These are phyloP conservation scores for Aphanomyces astaci DNA, from an alignment of 352 stramenopile species.

Conservation along the genomic window DNA sequence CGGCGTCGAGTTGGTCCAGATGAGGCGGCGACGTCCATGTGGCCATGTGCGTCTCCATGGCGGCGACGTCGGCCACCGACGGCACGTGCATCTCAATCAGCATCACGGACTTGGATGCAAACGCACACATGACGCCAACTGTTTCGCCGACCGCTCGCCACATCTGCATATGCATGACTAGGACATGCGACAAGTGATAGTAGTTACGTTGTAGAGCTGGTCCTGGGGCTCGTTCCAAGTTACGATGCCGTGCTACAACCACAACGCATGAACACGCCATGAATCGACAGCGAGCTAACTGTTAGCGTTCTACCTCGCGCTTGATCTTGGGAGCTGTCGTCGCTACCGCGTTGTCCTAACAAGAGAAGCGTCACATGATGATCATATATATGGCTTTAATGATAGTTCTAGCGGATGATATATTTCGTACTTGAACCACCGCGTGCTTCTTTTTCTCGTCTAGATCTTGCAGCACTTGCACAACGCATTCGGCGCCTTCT, in stretches of 20 bases:
- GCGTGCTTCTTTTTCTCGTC: constrained; percentile 38
- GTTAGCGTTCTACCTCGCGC: constrained; percentile 31
- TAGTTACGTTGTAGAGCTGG: constrained; percentile 16
- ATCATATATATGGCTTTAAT: no score
- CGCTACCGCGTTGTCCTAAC: constrained; percentile 36
- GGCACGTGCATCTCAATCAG: constrained; percentile 52
- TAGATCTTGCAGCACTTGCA: constrained; percentile 55
- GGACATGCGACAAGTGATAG: neutral
- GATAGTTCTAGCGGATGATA: no score
- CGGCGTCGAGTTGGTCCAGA: constrained; percentile 22
- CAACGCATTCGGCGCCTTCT: constrained; percentile 53
- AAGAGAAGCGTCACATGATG: neutral
- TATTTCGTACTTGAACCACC: constrained; percentile 33
- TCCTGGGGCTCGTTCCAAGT: neutral
- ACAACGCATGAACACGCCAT: neutral
- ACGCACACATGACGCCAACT: constrained; percentile 57
- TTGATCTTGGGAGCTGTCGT: constrained; percentile 65
- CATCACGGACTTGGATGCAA: constrained; percentile 59
- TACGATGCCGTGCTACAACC: constrained; percentile 18
- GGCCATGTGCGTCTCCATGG: neutral
- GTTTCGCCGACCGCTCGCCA: constrained; percentile 75
- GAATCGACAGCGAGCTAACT: no score
- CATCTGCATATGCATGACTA: constrained; percentile 28
- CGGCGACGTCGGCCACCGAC: constrained; percentile 28
- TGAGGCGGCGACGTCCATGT: neutral